Base-by-base conservation (phyloP, 331 rosid species). In the Acacia concinna region DNA sequence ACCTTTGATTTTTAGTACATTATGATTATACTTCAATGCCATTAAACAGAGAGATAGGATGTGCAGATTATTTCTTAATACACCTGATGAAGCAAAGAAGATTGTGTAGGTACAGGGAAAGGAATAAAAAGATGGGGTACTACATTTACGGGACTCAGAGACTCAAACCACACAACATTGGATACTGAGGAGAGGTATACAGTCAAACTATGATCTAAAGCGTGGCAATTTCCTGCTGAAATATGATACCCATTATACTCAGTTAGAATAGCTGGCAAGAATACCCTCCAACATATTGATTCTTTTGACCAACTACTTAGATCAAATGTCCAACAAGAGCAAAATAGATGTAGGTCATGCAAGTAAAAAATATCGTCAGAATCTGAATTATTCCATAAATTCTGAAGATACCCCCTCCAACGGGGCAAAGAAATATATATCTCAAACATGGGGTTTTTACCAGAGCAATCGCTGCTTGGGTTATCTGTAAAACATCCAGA, bases 391-490 rank as follows among this genome's bases (percentile, higher is more conserved):
- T 44, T 27, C 28, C 28, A 17, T 15, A 15, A 52, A 38, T 44
- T 74, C 52, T 56, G 56, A 57, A 27, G 49, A 81, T 40, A 18
- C 0, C 35, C 34, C 40, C 13, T 20, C 59, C 25, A 13, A 68
- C 68, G 12, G 28, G 68, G 74, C 52, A 68, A 37, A 30, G 71
- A 66, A 20, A 37, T 64, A 47, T 64, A 47, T 23, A 47, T 78
- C 63, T 56, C 68, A 71, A 71, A 80, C 56, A 75, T 49, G 40
- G 25, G 66, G 43, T n/a, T 87, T 91, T 87, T 91, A 95, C 99
- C 98, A 89, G 86, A 66, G 99, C 93, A 81, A 95, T 87, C 81
- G 97, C 98, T 8, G 98, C 98, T 51, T 91, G 96, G 67, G 92
- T 89, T 87, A 95, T 89, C 86, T 91, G 93, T 81, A 95, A 88